Base-by-base conservation (phyloP, 2,329 filamentous ascomycete species). In the Neocucurbitaria cava region DNA sequence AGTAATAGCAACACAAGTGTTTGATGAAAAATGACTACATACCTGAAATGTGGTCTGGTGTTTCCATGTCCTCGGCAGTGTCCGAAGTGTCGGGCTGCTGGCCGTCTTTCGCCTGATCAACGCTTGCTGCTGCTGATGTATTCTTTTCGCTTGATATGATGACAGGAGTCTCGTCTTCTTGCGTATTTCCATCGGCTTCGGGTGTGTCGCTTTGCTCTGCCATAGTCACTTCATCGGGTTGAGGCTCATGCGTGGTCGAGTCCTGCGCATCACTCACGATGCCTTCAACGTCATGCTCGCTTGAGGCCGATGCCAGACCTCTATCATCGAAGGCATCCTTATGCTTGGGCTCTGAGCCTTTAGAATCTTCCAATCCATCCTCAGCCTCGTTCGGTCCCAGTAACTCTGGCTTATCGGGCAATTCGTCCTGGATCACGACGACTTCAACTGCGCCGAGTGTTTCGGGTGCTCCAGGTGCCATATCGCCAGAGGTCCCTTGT, bases 21-120 rank as follows among this genome's bases (percentile, higher is more conserved):
- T 31, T 39, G 49, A 52, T 35, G 30, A 43, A 46, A 51, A 43
- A 33, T 23, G 35, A 23, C n/a, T 50, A 67, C 66, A 43, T 69
- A 69, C 65, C 65, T 61, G 51, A 35, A 24, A 46, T 39, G 13
- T 56, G 40, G 42, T 41, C 46, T 44, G 49, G 3, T 6, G 28
- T 26, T 20, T 57, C 60, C 23, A 42, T 30, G 38, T 45, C 46
- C 44, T 58, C 52, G 11, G 38, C 26, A 28, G 31, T 31, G 41
- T 39, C 49, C 42, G 57, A 46, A 40, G 57, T 21, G 28, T 53
- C 20, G 11, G 21, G 17, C 21, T 38, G 36, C 31, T 52, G 42
- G 52, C 46, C 36, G 53, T 26, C 49, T 38, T 56, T 33, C 40
- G 35, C 31, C 39, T 21, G 33, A 31, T 46, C 44, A 35, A 15